Base-by-base conservation (phyloP, 2,329 filamentous ascomycete genomes). In the Fusarium abutilonis region DNA sequence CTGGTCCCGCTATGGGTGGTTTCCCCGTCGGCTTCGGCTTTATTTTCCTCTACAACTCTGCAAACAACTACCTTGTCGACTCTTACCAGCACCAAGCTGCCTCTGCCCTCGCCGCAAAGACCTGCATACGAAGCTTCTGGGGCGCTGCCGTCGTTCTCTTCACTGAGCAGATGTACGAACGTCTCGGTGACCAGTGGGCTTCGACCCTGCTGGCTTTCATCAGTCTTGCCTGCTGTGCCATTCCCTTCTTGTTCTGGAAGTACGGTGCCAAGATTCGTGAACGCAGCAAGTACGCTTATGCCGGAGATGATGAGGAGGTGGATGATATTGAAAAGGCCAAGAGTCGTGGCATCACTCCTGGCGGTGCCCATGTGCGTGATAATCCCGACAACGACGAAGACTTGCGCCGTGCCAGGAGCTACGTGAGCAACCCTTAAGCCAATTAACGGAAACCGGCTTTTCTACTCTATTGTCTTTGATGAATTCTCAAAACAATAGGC, bases 231-330 rank as follows among this genome's bases (percentile, higher is more conserved):
- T 96, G 92, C 78, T 96, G 92, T 73, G 85, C 81, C 1, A 96
- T 96, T 65, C 92, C 92, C 0, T 96, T 89, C 73, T 75, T 91
- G 23, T 96, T 97, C 77, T 96, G 89, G 81, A 86, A 80, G 70
- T 92, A 86, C 67, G 92, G 92, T 4, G 90, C 87, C 14, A 74
- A 74, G 6, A 96, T 96, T 65, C 82, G 92, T 6, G 80, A 78
- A 52, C 80, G 82, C 56, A 91, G 87, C 70, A 89, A 86, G 74
- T 96, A 86, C 72, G 92, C 92, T 0, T 96, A 91, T 60, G 78
- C 76, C n/a, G 83, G 83, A 1, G 84, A 85, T 5, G 83, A 86
- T 15, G 68, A 75, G 29, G 60, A 63, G 21, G 73, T 52, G 34
- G 70, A 68, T 8, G 78, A 80, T 17, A 65, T 75, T 2, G 79